A percentile compares a stretch with the other conserved stretches of the same genome.
Evolutionary conservation across 768 basidiomycete genomes (phyloP).

Genomic region (Lactarius hengduanensis): DNA sequence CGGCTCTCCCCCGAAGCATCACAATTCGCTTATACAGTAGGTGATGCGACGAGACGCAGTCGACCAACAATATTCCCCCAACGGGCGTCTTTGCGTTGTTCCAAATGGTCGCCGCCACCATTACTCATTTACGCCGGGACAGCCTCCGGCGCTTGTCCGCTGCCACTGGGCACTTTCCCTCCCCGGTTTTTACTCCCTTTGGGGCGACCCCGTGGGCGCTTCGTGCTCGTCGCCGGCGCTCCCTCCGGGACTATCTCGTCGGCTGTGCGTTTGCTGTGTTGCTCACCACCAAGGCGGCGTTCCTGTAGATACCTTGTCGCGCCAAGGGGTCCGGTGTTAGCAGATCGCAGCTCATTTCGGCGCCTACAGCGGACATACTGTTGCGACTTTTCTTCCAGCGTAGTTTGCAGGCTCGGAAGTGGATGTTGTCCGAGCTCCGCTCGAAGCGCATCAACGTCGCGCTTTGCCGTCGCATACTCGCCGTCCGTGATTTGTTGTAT

Average conservation of each 20-base stretch:
- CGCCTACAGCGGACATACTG: constrained; percentile 42
- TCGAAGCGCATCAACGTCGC: constrained; percentile 73
- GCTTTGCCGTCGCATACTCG: constrained; percentile 72
- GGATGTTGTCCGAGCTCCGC: constrained; percentile 75
- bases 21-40: neutral
- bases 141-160: constrained; percentile 16
- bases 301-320: constrained; percentile 36
- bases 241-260: constrained; percentile 29
- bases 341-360: neutral
- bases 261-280: constrained; percentile 30
- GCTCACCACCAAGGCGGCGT: constrained; percentile 35
- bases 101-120: neutral
- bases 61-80: neutral
- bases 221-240: constrained; percentile 31
- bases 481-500: constrained; percentile 68
- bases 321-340: constrained; percentile 6
- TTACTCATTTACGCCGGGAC: neutral
- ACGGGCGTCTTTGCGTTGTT: neutral
- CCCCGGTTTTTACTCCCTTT: constrained; percentile 38
- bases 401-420: constrained; percentile 67
- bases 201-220: constrained; percentile 39
- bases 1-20: constrained; percentile 21
- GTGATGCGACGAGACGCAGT: constrained; percentile 3
- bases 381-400: constrained; percentile 65
- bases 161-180: constrained; percentile 18